phyloP scores from a whole-genome alignment of 441 rosid genomes.

The Populus tomentosa region DNA sequence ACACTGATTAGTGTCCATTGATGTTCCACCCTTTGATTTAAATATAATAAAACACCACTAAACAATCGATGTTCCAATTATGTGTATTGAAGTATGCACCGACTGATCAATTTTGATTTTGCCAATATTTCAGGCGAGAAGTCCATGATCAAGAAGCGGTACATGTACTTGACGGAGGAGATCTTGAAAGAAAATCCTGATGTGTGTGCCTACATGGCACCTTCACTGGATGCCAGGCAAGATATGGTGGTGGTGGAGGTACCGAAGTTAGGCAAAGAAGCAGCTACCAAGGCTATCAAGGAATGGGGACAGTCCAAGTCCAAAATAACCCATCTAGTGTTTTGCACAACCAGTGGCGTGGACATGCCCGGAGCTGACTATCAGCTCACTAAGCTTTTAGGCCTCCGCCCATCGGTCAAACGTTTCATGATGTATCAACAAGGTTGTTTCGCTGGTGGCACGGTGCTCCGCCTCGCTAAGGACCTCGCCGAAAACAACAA shows the following conservation, averaged over 20 bases:
- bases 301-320: constrained; percentile 14
- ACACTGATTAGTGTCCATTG: background rate
- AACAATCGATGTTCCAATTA: background rate
- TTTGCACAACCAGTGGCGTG: constrained; percentile 43
- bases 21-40: too few species aligned
- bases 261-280: constrained; percentile 46
- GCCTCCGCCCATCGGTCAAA: constrained; percentile 28
- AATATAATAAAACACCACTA: too few species aligned
- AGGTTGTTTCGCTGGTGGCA: constrained; percentile 21
- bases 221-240: constrained; percentile 45
- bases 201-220: constrained; percentile 28
- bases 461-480: too few species aligned
- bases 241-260: constrained; percentile 37
- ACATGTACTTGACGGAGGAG: constrained; percentile 39
- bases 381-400: constrained; percentile 42
- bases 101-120: background rate
- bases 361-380: constrained; percentile 52
- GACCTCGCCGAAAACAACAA: too few species aligned
- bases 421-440: constrained; percentile 39
- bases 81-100: background rate
- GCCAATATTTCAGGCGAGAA: constrained; percentile 29
- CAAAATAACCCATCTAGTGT: constrained; percentile 43
- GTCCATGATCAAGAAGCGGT: constrained; percentile 40
- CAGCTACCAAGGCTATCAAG: constrained; percentile 41
- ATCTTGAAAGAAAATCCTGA: constrained; percentile 35